Evolutionary conservation across 805 yeast genomes (phyloP), one percentile per base, ranked within the genome.

Genomic region (Huiozyma naganishii): DNA sequence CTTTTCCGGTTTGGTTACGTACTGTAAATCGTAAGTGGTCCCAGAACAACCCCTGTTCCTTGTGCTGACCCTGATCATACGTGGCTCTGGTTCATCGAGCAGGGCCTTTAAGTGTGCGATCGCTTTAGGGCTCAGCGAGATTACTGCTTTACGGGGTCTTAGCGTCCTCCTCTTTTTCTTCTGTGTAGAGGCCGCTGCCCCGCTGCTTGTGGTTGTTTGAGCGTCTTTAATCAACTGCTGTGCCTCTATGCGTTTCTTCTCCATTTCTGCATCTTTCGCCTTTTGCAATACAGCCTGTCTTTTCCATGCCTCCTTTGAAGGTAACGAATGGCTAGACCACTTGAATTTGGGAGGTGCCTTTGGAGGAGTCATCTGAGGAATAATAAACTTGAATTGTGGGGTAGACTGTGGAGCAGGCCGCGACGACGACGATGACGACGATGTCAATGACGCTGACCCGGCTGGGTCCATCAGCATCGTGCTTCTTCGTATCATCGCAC

Each of bases 41-140:
- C 98, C 98, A 0, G 97, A 90, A 63, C 98, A 92, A 5, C 98
- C 98, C 59, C 97, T 74, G 65, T 92, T 92, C 51, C 78, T 77
- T n/a, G 94, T 97, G 11, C 97, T 95, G 10, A 92, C 81, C 54
- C 97, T 74, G 40, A 92, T 86, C 56, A 87, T 71, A 66, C 90
- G 79, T 9, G 97, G 97, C 39, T 78, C 78, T 5, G 97, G 97
- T 51, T 79, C 83, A 43, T 80, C 76, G 49, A 83, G 66, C 27
- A 92, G 68, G 0, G 71, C 74, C 45, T 69, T 68, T 46, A 92
- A 66, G 64, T 92, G 97, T 5, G 62, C 60, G 1, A 86, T 67
- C 1, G 98, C 98, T 41, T 71, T 74, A 2, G 84, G 77, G 0
- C 90, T 73, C 42, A 92, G 70, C 5, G 94, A 76, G 39, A 92